Evolutionary conservation across 2,329 filamentous ascomycete species (phyloP).

Genomic region (Cladosporium sp.): DNA sequence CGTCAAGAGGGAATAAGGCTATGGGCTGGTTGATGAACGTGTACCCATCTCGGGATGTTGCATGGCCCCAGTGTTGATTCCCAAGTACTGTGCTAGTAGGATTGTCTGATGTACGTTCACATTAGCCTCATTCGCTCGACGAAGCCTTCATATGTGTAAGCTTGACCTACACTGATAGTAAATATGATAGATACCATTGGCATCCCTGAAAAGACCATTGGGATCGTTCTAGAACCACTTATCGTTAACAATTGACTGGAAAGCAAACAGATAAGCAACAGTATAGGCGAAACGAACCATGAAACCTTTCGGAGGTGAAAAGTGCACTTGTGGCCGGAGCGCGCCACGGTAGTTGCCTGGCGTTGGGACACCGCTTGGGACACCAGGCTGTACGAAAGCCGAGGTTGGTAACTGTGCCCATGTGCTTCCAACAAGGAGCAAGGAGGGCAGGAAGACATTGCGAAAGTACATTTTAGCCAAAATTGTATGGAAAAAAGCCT

Average conservation of each 20-base stretch:
- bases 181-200: conserved; percentile 59
- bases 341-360: conserved; percentile 23
- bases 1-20: conserved; percentile 58
- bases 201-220: conserved; percentile 64
- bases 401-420: too few species aligned
- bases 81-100: conserved; percentile 51
- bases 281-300: conserved; percentile 46
- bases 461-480: too few species aligned
- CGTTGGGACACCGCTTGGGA: conserved; percentile 21
- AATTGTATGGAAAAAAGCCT: too few species aligned
- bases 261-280: background rate
- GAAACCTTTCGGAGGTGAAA: conserved; percentile 37
- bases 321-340: conserved; percentile 24
- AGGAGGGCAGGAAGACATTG: too few species aligned
- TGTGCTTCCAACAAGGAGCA: too few species aligned
- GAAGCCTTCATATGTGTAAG: too few species aligned
- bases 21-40: conserved; percentile 65
- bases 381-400: background rate
- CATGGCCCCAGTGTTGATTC: conserved; percentile 67
- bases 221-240: conserved; percentile 55
- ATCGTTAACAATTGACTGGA: background rate
- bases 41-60: conserved; percentile 61
- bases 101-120: conserved; percentile 33
- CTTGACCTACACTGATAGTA: conserved; percentile 59
- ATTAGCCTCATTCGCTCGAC: too few species aligned